Evolutionary conservation across 805 yeast species (phyloP), one percentile per base, ranked within the genome.

Genomic region (Starmerella cellae): DNA sequence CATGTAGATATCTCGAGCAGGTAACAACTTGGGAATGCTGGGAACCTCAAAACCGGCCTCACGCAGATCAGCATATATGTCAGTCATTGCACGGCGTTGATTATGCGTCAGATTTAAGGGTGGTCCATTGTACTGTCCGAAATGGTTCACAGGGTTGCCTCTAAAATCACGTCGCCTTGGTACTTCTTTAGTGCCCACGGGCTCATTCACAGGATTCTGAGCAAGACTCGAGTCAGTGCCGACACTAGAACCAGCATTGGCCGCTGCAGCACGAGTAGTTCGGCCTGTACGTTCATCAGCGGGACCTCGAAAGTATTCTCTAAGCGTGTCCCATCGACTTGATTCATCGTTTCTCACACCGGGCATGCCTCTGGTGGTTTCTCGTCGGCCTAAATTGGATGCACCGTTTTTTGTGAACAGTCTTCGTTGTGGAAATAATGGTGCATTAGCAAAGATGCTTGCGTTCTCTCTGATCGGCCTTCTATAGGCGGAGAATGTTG

Each of bases 1-100:
- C 30, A 16, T 30, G 24, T 23, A 27, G 21, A 39, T 31, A 11
- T 39, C 39, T 9, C 18, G 17, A 8, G 20, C 22, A 9, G 41
- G 27, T 13, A 17, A 5, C 21, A 39, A 10, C 5, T 31, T 34
- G 2, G 42, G 18, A 13, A 37, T 23, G 4, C 17, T 2, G 8
- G 46, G 46, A 4, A 34, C 41, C 21, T n/a, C 18, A 20, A 43
- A 14, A 8, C 39, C 39, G 6, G 21, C 41, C 2, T 16, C 32
- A 6, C 24, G 11, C 22, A 43, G 37, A 21, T 35, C 31, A 3
- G 14, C 21, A 23, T 32, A 39, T 10, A 39, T 21, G 9, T 39
- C 42, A 18, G 18, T 5, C 22, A 22, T 22, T n/a, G 26, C 34
- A 14, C 29, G 27, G 24, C 19, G 20, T 11, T 19, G 29, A 11